Base-by-base conservation (phyloP, 1,284 basidiomycete genomes). In the Grifola frondosa region DNA sequence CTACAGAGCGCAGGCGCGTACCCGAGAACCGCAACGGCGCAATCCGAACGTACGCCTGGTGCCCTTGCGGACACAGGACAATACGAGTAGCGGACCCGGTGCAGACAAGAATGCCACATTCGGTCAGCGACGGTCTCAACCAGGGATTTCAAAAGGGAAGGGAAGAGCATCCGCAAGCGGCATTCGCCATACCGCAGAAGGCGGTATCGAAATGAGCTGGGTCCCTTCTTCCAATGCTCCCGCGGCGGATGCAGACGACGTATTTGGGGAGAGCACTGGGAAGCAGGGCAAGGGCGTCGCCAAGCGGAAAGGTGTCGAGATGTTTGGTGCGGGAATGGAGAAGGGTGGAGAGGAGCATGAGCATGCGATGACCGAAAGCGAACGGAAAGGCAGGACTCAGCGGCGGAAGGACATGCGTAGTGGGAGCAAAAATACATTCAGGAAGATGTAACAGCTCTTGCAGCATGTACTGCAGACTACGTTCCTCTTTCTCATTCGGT, bases 321-420 rank as follows among this genome's bases (percentile, higher is more conserved):
- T 65, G 48, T 96, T 92, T 64, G 95, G 87, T 35, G 86, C 79
- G 34, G 93, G 88, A 21, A 73, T 92, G 81, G 92, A 92, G 73
- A 87, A 76, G 62, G 90, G 88, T 7, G 74, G 76, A 2, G 72
- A 73, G 39, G 76, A 77, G 21, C 60, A 63, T 9, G 67, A 68
- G 30, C 55, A 59, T 15, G 72, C 72, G 45, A 60, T 80, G 56
- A 70, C 62, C 25, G 84, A 87, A 53, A 71, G 68, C 44, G 81
- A 83, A 42, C 66, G 77, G 59, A 75, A 70, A 50, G 91, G 91
- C 13, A 70, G 91, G 61, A 85, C 77, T 20, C 75, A 85, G 33
- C 71, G 88, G 54, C 68, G 91, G 59, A 77, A 80, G 55, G 81
- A 80, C 4, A 77, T 88, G 46, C 71, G 91, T 44, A 94, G 91